Percentiles rank a stretch among this genome's conserved stretches.
phyloP scores from a whole-genome alignment of 2,329 filamentous ascomycete genomes.

The Sodiomyces alkalinus region DNA sequence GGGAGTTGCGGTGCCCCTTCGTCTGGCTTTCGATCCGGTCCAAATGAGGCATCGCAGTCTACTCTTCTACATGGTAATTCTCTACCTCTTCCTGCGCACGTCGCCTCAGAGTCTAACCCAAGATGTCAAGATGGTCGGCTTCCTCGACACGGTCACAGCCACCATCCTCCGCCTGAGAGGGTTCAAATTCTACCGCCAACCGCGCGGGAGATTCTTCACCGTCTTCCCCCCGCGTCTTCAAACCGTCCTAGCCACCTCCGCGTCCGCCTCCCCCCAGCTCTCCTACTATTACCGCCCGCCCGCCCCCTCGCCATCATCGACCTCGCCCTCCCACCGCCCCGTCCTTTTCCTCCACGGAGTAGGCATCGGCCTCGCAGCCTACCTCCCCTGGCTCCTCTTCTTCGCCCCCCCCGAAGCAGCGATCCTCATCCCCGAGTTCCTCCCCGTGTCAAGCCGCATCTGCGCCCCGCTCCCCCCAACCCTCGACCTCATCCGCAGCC shows the following conservation, averaged over 20 bases:
- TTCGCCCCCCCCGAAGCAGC: conserved; percentile 32
- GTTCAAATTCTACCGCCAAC: conserved; percentile 33
- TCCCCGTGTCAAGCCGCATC: conserved; percentile 49
- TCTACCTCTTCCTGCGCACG: conserved; percentile 21
- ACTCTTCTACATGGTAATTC: conserved; percentile 42
- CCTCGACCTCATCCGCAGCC: conserved; percentile 6
- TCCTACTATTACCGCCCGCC: conserved; percentile 55
- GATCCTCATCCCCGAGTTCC: conserved; percentile 49
- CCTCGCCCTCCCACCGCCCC: conserved; percentile 37
- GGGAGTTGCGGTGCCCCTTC: conserved; percentile 39
- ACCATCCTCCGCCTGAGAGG: conserved; percentile 27
- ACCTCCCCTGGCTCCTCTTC: conserved; percentile 41
- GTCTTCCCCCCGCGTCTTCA: conserved; percentile 46
- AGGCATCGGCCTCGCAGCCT: conserved; percentile 51
- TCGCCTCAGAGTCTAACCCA: not conserved
- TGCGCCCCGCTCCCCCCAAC: conserved; percentile 22
- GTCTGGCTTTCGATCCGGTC: conserved; percentile 52
- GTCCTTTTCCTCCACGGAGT: conserved; percentile 59
- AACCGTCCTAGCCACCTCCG: conserved; percentile 24
- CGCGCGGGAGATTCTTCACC: conserved; percentile 18
- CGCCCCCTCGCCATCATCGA: too few relatives aligned
- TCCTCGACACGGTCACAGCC: conserved; percentile 35
- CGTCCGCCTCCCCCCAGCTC: conserved; percentile 32
- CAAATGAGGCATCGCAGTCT: conserved; percentile 45
- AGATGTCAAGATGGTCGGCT: conserved; percentile 5